Evolutionary conservation across 2,329 filamentous ascomycete species (phyloP), one percentile per base, ranked within the genome.

Genomic region (Coniochaeta prunicola): DNA sequence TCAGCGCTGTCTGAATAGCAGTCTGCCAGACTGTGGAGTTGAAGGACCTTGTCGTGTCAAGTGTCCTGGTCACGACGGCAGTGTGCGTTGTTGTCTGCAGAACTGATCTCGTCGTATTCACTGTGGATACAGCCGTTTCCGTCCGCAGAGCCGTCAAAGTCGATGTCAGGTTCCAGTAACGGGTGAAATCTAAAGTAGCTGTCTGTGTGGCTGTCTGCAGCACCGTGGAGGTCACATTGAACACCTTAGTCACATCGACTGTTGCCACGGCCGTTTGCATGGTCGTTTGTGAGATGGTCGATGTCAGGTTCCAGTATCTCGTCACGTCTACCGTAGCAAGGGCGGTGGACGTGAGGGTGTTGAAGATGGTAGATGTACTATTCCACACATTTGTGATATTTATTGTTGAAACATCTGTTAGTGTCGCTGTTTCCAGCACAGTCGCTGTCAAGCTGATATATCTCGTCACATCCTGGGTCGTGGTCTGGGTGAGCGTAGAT

Each of bases 271-370:
- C 26, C 24, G 45, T 50, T 26, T 50, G 45, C 13, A 15, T 50
- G 13, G 21, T 45, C 12, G 21, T 45, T 12, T 26, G 19, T 24
- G 21, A 26, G 33, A 57, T 19, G 17, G 40, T 50, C 9, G 40
- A 50, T 17, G 56, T 57, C 1, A n/a, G 1, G 38, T 57, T 57
- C 36, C 36, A 57, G 55, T 30, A 45, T 8, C 36, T 42, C 2
- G 55, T 57, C 8, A 30, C 28, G 13, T 57, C 56, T 5, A 57
- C 15, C 9, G 56, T 57, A 5, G 56, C 28, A 17, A 45, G 40
- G 15, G 56, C 56, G 2, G 56, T 57, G 36, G 56, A 40, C 28
- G 56, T 57, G 13, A 45, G 38, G 17, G 56, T 57, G n/a, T 57
- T 45, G 13, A 57, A 31, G 40, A 30, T 48, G 4, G 38, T 57